phyloP scores from a whole-genome alignment of 768 basidiomycete genomes.

The Rhizopogon vesiculosus region DNA sequence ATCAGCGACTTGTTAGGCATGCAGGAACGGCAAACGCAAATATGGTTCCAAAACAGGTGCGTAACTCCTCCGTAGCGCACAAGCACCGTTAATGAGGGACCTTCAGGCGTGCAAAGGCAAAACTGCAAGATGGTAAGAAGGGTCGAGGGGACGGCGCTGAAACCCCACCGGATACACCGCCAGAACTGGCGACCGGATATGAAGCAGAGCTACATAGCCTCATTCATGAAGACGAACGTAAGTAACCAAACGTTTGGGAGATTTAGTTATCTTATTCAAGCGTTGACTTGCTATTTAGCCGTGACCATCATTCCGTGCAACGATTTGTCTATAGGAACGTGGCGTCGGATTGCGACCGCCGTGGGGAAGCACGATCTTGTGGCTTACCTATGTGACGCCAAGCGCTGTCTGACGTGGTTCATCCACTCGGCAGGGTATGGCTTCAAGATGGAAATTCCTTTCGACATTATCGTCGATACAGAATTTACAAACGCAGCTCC shows the following conservation, averaged over 20 bases:
- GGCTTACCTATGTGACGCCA: slow-evolving; percentile 68
- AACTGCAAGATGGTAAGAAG: slow-evolving; percentile 60
- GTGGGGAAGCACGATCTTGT: slow-evolving; percentile 60
- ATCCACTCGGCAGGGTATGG: slow-evolving; percentile 66
- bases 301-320: slow-evolving; percentile 74
- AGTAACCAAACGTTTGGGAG: slow-evolving; percentile 22
- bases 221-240: slow-evolving; percentile 77
- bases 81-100: slow-evolving; percentile 1
- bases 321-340: slow-evolving; percentile 70
- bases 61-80: background rate
- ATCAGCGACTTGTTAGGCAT: slow-evolving; percentile 73
- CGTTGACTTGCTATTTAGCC: slow-evolving; percentile 33
- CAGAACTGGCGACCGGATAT: slow-evolving; percentile 45
- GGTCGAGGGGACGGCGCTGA: slow-evolving; percentile 29
- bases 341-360: slow-evolving; percentile 66
- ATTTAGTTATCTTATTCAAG: background rate
- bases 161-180: slow-evolving; percentile 43
- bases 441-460: slow-evolving; percentile 85
- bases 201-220: slow-evolving; percentile 58
- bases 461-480: slow-evolving; percentile 53
- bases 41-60: slow-evolving; percentile 85
- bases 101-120: slow-evolving; percentile 76
- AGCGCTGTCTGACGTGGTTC: slow-evolving; percentile 72
- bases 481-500: slow-evolving; percentile 52
- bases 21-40: slow-evolving; percentile 84